phyloP scores from a whole-genome alignment of 768 basidiomycete species.

The Dioszegia hungarica region DNA sequence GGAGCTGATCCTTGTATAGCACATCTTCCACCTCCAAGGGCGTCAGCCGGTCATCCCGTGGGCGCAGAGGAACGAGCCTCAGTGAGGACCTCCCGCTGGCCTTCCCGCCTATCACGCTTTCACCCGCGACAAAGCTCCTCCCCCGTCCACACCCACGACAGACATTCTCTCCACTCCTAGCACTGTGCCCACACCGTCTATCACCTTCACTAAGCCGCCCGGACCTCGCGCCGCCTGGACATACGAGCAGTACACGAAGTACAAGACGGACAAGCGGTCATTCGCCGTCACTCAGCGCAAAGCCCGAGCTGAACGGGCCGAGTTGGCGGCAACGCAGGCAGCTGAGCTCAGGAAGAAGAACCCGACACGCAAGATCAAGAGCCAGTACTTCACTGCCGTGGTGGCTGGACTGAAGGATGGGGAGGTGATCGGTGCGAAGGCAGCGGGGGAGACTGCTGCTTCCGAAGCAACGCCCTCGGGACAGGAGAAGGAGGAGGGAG shows the following conservation, averaged over 20 bases:
- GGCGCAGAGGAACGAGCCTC: too few relatives aligned
- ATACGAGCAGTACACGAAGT: slow-evolving; percentile 16
- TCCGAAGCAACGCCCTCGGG: too few relatives aligned
- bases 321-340: background rate
- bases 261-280: slow-evolving; percentile 20
- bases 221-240: slow-evolving; percentile 16
- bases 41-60: too few relatives aligned
- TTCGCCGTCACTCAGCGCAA: background rate
- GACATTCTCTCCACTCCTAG: background rate
- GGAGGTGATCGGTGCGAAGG: too few relatives aligned
- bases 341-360: too few relatives aligned
- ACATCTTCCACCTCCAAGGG: too few relatives aligned
- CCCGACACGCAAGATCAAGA: too few relatives aligned
- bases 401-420: too few relatives aligned
- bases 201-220: slow-evolving; percentile 9
- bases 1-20: background rate
- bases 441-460: too few relatives aligned
- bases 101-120: background rate
- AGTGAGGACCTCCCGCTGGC: too few relatives aligned
- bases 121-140: background rate
- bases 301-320: background rate
- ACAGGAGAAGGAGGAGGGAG: background rate
- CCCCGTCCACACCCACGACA: background rate
- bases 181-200: background rate
- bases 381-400: too few relatives aligned